Conservation (phyloP, 768 basidiomycete species). For the Tulasnella sp. region DNA sequence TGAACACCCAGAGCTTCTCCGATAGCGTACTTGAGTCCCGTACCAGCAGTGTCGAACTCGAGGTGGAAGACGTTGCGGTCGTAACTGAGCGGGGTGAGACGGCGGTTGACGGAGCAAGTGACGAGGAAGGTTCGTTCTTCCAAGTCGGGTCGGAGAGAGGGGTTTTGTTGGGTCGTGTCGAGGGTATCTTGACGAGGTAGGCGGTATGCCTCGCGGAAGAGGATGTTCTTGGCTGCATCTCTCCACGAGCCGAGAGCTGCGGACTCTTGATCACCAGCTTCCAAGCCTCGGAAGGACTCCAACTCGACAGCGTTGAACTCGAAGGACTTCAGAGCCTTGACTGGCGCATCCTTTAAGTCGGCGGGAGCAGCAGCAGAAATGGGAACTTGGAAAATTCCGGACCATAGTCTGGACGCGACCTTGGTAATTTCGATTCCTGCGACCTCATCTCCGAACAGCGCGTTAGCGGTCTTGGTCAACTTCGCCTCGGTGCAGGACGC, state of each 20-base stretch:
- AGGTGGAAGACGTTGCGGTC: conserved; percentile 99
- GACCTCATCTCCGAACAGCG: conserved; percentile 40
- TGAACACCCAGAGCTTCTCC: conserved; percentile 96
- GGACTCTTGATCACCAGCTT: conserved; percentile 52
- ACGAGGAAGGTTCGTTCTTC: conserved; percentile 88
- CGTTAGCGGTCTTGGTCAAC: conserved; percentile 45
- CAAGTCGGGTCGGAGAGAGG: conserved; percentile 74
- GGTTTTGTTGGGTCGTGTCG: conserved; percentile 45
- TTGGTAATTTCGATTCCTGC: conserved; percentile 37
- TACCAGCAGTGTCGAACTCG: conserved; percentile 87
- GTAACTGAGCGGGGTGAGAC: conserved; percentile 90
- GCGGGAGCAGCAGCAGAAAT: conserved; percentile 31
- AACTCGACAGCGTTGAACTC: conserved; percentile 58
- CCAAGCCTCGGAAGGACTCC: conserved; percentile 28
- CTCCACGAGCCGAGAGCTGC: conserved; percentile 66
- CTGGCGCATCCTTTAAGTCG: conserved; percentile 33
- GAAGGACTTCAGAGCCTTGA: conserved; percentile 42
- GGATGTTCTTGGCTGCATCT: conserved; percentile 75
- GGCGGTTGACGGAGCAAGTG: conserved; percentile 87
- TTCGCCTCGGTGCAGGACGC: conserved; percentile 36
- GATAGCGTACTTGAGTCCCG: conserved; percentile 89
- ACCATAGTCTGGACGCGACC: conserved; percentile 44
- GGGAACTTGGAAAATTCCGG: conserved; percentile 52
- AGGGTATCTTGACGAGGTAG: conserved; percentile 36
- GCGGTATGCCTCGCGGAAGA: conserved; percentile 77